Percentiles rank a stretch among this genome's conserved stretches.
phyloP scores from a whole-genome alignment of 2,329 filamentous ascomycete species.

The Fusarium camptoceras region DNA sequence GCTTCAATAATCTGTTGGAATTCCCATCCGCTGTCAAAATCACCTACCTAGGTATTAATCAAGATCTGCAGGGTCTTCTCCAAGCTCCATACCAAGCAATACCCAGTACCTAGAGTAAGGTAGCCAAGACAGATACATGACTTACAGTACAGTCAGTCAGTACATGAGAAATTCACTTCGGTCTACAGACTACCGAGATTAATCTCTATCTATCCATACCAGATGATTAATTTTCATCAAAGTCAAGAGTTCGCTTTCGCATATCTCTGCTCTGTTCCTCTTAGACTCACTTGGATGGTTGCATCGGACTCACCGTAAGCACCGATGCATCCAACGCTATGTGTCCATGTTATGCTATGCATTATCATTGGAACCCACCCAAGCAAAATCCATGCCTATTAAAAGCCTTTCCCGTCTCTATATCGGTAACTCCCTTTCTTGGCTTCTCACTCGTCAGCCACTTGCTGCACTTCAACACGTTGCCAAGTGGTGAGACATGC shows the following conservation, averaged over 20 bases:
- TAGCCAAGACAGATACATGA: background rate
- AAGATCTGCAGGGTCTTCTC: conserved; percentile 6
- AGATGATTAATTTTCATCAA: background rate
- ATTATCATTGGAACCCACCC: conserved; percentile 2
- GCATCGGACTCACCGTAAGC: conserved; percentile 32
- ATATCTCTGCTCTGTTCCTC: background rate
- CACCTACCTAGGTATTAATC: background rate
- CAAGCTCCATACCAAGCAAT: background rate
- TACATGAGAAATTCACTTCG: background rate
- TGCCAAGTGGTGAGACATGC: conserved; percentile 25
- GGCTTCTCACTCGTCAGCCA: conserved; percentile 14
- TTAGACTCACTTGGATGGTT: conserved; percentile 27
- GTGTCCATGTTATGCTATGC: background rate
- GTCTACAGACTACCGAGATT: conserved; percentile 1
- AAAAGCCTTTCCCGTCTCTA: conserved; percentile 19
- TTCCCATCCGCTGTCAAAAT: background rate
- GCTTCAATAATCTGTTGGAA: background rate
- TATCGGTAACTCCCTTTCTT: conserved; percentile 13
- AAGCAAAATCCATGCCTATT: conserved; percentile 2
- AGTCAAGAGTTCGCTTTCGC: background rate
- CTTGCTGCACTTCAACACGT: conserved; percentile 4
- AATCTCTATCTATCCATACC: background rate
- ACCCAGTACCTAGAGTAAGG: background rate
- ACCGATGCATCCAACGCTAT: background rate
- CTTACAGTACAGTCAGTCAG: background rate